Evolutionary conservation across 1,284 basidiomycete genomes (phyloP).

Genomic region (Heimioporus punctisporus): DNA sequence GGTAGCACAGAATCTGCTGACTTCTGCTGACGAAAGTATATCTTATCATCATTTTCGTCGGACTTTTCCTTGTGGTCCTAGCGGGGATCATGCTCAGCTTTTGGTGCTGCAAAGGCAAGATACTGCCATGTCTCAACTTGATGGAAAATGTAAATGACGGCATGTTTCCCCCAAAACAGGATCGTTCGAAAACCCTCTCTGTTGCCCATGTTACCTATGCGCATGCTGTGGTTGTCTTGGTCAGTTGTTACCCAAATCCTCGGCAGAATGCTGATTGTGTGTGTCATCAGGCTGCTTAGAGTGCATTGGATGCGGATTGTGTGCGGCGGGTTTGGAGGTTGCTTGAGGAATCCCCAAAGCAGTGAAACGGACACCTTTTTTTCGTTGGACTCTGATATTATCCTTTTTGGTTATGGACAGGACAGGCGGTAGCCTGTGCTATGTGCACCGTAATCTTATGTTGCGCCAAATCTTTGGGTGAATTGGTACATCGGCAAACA

Average conservation of each 20-base stretch:
- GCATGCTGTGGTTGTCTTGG: constrained; percentile 67
- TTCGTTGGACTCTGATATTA: neutral
- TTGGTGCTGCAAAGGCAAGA: constrained; percentile 58
- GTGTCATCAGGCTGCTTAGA: constrained; percentile 46
- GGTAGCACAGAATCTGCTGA: neutral
- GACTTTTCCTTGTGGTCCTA: constrained; percentile 51
- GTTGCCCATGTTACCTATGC: constrained; percentile 66
- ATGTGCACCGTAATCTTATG: too few relatives aligned
- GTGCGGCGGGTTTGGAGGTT: constrained; percentile 47
- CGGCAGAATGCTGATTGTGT: constrained; percentile 8
- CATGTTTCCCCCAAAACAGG: constrained; percentile 32
- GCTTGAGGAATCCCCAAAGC: constrained; percentile 5
- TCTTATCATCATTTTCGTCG: constrained; percentile 59
- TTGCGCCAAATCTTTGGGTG: too few relatives aligned
- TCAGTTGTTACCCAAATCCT: constrained; percentile 31
- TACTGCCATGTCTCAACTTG: neutral
- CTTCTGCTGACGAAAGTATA: constrained; percentile 38
- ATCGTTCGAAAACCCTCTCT: constrained; percentile 58
- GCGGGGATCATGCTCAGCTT: constrained; percentile 53
- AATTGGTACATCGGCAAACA: too few relatives aligned
- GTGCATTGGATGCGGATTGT: constrained; percentile 57
- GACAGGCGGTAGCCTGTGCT: too few relatives aligned
- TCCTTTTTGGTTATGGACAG: neutral
- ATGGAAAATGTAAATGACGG: neutral
- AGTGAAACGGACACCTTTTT: neutral